Evolutionary conservation across 176 grass and related monocot genomes (phyloP), one percentile per base, ranked within the genome.

Genomic region (Aegilops umbellulata): DNA sequence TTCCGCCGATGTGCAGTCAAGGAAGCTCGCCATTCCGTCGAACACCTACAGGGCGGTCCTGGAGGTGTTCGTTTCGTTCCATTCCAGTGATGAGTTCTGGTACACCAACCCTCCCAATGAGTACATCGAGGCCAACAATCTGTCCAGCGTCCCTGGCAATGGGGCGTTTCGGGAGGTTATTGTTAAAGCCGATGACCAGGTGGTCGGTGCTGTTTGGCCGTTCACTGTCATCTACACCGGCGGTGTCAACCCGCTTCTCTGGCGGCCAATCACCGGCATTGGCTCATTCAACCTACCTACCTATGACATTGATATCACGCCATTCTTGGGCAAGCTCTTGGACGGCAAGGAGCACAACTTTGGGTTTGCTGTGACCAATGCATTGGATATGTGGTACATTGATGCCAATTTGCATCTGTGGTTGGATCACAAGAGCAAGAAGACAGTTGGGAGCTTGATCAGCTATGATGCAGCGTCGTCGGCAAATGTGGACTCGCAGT

Each of bases 41-140:
- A 95, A 95, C 82, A 81, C 88, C 44, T 92, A 95, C 79, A 60
- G 86, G 36, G 93, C 90, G 27, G 86, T 95, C n/a, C 78, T 95
- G 13, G 90, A 92, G 74, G 88, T 95, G 11, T 92, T 90, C 23
- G 88, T 92, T 15, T 95, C 93, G 23, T 89, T 83, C 83, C 93
- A 95, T 64, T 81, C 76, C 65, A 16, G 73, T 1, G 90, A 92
- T 14, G 93, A 95, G 86, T 80, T 57, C 76, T 95, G 88, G 93
- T 95, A 90, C 34, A 81, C 79, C 3, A 86, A 95, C 80, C 86
- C 93, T 9, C 88, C 88, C 5, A 81, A 89, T 24, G 62, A 89
- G 60, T 91, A 86, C 65, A 85, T 88, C 19, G 71, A 80, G 34
- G 41, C 85, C 2, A 92, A 95, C 60, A 77, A 90, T 67, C 7